Evolutionary conservation across 192 early-diverging fungal species (phyloP), one percentile per base, ranked within the genome.

Genomic region (Coemansia biformis): DNA sequence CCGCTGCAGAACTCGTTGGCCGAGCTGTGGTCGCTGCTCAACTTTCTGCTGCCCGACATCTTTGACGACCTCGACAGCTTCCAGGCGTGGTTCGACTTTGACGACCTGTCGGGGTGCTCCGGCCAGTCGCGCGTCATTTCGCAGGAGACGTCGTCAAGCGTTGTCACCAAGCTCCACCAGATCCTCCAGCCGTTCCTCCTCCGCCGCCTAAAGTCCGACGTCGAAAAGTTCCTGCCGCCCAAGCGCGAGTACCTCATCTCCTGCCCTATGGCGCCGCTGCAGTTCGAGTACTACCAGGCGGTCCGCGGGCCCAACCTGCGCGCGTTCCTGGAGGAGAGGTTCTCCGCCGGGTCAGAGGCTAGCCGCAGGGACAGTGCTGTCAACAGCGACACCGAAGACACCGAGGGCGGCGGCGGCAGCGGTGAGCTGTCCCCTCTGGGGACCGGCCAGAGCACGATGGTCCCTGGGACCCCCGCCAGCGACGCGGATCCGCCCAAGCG

Each of bases 21-120:
- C 1, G 93, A 98, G 59, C 81, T 98, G 8, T 98, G 95, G 95
- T 88, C 89, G 51, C 66, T 98, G 44, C 79, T 98, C 15, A 92
- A 98, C 57, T 98, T 95, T 46, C 74, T 96, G 16, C 68, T 94
- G 38, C 95, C 95, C n/a, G 88, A 92, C 58, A 91, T 98, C 28
- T 98, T 98, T 67, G 83, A 89, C 40, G 86, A 88, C 40, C 74
- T 88, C 35, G 86, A 87, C 35, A 84, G 76, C 44, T 97, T 97
- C 72, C 81, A 89, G 40, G 79, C 78, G 17, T 94, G 90, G 82
- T 90, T 92, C 56, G 83, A 88, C 44, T 86, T 90, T 51, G 78
- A 80, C 21, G 83, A 86, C 51, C 73, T 90, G 33, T 78, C 83
- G 44, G 76, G 85, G 45, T 59, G 76, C 6, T 77, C 69, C 29